Conservation (phyloP, 768 basidiomycete genomes). For the Hortiboletus campestris region DNA sequence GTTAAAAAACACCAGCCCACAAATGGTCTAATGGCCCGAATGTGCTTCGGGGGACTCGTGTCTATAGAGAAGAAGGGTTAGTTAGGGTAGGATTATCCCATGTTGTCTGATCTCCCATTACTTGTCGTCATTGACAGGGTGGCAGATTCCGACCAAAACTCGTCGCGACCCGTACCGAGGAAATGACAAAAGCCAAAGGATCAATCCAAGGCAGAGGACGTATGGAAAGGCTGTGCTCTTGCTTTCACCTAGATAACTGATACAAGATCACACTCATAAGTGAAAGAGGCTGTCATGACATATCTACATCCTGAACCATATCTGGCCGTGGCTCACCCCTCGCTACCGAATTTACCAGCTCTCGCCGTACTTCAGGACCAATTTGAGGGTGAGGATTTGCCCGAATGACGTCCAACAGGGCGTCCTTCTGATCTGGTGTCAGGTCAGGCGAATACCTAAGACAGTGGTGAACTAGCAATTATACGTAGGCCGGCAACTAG, state of each 20-base stretch:
- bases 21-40: neutral
- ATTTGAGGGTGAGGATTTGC: constrained; percentile 86
- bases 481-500: neutral
- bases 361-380: constrained; percentile 84
- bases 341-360: constrained; percentile 82
- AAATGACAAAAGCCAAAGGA: neutral
- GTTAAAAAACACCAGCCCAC: neutral
- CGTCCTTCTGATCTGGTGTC: constrained; percentile 97
- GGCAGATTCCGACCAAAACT: neutral
- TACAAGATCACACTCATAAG: neutral
- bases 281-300: constrained; percentile 40
- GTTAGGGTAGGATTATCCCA: no score
- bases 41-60: neutral
- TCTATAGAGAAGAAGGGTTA: neutral
- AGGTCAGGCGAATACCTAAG: constrained; percentile 88
- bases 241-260: neutral
- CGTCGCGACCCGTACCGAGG: neutral
- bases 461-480: neutral
- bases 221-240: neutral
- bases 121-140: neutral
- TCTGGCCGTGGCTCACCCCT: constrained; percentile 76
- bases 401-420: constrained; percentile 89
- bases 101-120: neutral
- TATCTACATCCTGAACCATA: constrained; percentile 62
- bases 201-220: neutral